Evolutionary conservation across 1,284 basidiomycete genomes (phyloP).

Genomic region (Taiwanofungus camphoratus): DNA sequence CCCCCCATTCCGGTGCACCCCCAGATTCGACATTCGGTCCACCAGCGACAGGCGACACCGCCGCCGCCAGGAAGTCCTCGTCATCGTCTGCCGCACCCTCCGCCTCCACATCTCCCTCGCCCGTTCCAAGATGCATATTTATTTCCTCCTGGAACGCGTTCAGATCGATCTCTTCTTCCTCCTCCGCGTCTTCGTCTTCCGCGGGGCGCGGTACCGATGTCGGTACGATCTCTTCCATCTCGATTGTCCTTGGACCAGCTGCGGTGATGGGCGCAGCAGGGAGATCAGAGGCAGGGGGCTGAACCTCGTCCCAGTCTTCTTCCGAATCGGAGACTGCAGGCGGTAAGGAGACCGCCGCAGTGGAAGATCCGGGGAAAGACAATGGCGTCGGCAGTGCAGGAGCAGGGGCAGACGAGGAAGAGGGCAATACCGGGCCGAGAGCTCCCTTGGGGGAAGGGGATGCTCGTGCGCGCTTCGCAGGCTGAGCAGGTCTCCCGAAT

Average conservation of each 20-base stretch:
- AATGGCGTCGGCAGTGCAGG: slow-evolving; percentile 10
- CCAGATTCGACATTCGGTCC: slow-evolving; percentile 13
- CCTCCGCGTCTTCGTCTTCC: slow-evolving; percentile 26
- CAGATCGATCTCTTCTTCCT: slow-evolving; percentile 27
- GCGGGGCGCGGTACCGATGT: slow-evolving; percentile 15
- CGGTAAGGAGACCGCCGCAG: slow-evolving; percentile 14
- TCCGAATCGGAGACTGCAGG: slow-evolving; percentile 38
- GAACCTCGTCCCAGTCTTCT: slow-evolving; percentile 39
- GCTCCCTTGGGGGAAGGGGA: slow-evolving; percentile 22
- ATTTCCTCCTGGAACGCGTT: slow-evolving; percentile 39
- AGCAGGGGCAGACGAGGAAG: slow-evolving; percentile 17
- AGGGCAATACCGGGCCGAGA: slow-evolving; percentile 22
- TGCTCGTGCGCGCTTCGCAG: slow-evolving; percentile 30
- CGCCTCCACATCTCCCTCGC: slow-evolving; percentile 24
- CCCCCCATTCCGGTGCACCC: slow-evolving; percentile 30
- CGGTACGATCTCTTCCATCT: slow-evolving; percentile 25
- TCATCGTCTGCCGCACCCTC: slow-evolving; percentile 24
- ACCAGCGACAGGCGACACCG: slow-evolving; percentile 35
- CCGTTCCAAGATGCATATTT: slow-evolving; percentile 37
- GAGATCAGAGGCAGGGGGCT: slow-evolving; percentile 32
- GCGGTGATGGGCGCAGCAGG: slow-evolving; percentile 8
- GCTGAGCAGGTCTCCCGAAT: slow-evolving; percentile 27
- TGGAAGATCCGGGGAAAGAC: slow-evolving; percentile 16
- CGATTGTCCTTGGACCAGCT: slow-evolving; percentile 14
- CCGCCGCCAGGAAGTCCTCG: slow-evolving; percentile 26